Conservation (phyloP, 257 asterid species). For the Salvia hispanica region DNA sequence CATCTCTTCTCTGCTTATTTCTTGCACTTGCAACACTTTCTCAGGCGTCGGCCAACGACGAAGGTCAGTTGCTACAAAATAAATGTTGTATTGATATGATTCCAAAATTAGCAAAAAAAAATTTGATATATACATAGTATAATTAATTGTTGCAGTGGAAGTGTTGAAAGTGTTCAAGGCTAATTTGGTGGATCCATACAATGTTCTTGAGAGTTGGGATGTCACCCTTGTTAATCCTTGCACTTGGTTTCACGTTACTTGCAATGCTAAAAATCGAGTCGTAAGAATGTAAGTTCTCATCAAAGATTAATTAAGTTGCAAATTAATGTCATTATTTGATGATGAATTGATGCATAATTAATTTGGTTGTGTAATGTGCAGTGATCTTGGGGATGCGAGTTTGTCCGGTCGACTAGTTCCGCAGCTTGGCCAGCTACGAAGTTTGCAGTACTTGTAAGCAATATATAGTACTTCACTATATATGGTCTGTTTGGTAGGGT, state of each 20-base stretch:
- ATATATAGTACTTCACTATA: too few relatives aligned
- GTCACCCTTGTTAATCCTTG: conserved; percentile 96
- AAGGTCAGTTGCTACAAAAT: conserved; percentile 52
- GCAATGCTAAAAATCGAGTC: conserved; percentile 77
- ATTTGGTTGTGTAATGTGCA: conserved; percentile 25
- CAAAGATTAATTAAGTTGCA: too few relatives aligned
- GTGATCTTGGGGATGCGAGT: conserved; percentile 97
- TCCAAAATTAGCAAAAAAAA: too few relatives aligned
- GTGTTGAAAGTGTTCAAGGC: conserved; percentile 78
- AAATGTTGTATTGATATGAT: too few relatives aligned
- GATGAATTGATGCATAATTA: too few relatives aligned
- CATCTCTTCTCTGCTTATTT: conserved; percentile 43
- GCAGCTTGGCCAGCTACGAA: conserved; percentile 79
- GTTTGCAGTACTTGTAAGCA: conserved; percentile 90
- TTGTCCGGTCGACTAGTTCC: conserved; percentile 85
- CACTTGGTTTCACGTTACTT: conserved; percentile 94
- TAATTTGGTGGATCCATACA: conserved; percentile 83
- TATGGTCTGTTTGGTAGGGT: too few relatives aligned
- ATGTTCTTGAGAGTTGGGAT: conserved; percentile 96
- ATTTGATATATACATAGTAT: background rate
- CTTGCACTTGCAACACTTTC: conserved; percentile 47
- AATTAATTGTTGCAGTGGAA: conserved; percentile 63
- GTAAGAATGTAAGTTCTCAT: conserved; percentile 75
- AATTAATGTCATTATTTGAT: too few relatives aligned
- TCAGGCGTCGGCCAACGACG: conserved; percentile 68